Evolutionary conservation across 495 filamentous ascomycete genomes (phyloP), one percentile per base, ranked within the genome.

Genomic region (Penicillium ucsense): DNA sequence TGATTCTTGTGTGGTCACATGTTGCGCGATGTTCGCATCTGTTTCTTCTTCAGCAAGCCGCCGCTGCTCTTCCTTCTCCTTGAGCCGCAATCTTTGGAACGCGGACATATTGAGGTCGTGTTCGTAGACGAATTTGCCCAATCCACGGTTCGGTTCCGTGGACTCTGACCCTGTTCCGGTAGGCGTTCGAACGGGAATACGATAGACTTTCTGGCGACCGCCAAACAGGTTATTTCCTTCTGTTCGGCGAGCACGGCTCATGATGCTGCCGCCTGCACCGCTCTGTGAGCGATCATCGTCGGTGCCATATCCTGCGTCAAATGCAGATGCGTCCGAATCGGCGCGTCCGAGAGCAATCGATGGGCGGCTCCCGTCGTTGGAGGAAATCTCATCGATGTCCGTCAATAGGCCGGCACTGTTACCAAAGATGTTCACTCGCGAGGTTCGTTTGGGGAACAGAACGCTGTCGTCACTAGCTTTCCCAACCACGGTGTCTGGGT

Each of bases 211-310:
- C 59, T 98, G 92, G 31, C 92, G 80, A 7, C 94, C 92, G 45
- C 92, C 92, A 69, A 98, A 98, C 50, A 98, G 62, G 55, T 88
- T 86, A 66, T 97, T 98, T 12, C 90, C 88, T 65, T 97, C 92
- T 2, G 78, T 82, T 7, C 87, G 87, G 55, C 89, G 83, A n/a
- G 80, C 69, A 35, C 92, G 76, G 59, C 74, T 85, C 84, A 97
- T 90, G 9, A 96, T 77, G 58, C 88, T 87, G 0, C 20, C 20
- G 20, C 20, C 20, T 20, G 20, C 20, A 2, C 77, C 83, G 38
- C 76, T 71, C 7, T 68, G 60, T 6, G 67, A 67, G 33, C 65
- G 65, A 31, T 79, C 76, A 50, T 92, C 88, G 53, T 95, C 89
- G 4, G 83, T 86, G 27, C 70, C 75, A 50, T 83, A 82, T 20